Base-by-base conservation (phyloP, 2,329 filamentous ascomycete genomes). In the Amauroascus niger region DNA sequence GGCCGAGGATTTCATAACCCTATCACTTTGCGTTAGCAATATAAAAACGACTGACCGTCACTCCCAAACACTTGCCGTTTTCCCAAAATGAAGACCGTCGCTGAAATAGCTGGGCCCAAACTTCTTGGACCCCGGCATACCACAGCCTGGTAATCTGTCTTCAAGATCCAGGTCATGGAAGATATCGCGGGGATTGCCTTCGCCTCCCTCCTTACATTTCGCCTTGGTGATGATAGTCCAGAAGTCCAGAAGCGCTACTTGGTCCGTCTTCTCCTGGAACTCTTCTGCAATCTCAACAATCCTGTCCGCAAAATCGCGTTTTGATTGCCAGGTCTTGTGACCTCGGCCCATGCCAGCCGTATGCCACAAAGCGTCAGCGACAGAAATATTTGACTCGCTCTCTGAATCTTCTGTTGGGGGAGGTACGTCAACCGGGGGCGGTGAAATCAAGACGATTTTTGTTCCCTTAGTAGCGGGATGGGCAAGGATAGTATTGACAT, bases 51-150 rank as follows among this genome's bases (percentile, higher is more conserved):
- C 32, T 39, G 9, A 26, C 9, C 16, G 24, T n/a, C 41, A 45
- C 14, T 28, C 30, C 20, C 26, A 46, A 18, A 22, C 13, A 49
- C 57, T 44, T 35, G 58, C 60, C 49, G 52, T 58, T 39, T 54
- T 45, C 13, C 65, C 65, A 24, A 71, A 58, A 62, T 71, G 69
- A 58, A 72, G 57, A 3, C 67, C 66, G 62, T 70, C 68, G 1
- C 62, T 67, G 53, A 72, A 71, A 57, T 64, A 70, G 1, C 64
- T 65, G 2, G 60, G 54, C n/a, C 60, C 60, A 54, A 71, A 71
- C 11, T 57, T 49, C 46, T 57, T 61, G 18, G 65, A 63, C 3
- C 61, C 60, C 6, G 62, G 40, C 46, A 71, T 55, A 6, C 69
- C 69, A 49, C 63, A 67, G 0, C 68, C 69, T 3, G 69, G 69